These are phyloP conservation scores for Ophiostoma piceae DNA, from an alignment of 2,329 filamentous ascomycete species.

Conservation along the genomic window DNA sequence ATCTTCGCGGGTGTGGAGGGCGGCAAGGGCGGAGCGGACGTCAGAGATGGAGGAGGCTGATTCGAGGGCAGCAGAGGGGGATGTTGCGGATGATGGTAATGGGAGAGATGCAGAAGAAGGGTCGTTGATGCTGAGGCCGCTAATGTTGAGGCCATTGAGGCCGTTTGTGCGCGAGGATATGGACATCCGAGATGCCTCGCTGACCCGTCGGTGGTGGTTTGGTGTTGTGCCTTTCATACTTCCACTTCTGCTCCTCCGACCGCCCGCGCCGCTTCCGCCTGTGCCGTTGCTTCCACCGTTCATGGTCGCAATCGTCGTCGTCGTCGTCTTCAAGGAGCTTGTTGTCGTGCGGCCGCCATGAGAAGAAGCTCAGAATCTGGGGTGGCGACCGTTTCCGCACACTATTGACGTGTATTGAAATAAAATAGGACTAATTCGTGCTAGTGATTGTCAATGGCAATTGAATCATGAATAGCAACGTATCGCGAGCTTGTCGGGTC, in stretches of 20 bases:
- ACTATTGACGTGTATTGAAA: neutral
- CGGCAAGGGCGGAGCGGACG: constrained; percentile 69
- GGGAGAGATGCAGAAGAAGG: neutral
- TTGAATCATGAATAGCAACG: neutral
- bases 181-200: neutral
- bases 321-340: constrained; percentile 3
- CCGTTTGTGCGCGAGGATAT: neutral
- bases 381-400: neutral
- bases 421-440: neutral
- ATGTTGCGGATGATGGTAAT: neutral
- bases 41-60: constrained; percentile 71
- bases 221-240: neutral
- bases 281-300: neutral
- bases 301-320: constrained; percentile 7
- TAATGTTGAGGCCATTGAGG: neutral
- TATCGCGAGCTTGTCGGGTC: neutral
- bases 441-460: neutral
- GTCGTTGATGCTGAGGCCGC: neutral
- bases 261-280: neutral
- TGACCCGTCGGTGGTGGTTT: constrained; percentile 1
- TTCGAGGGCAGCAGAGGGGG: constrained; percentile 44
- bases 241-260: neutral
- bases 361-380: neutral
- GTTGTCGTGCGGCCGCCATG: constrained; percentile 10
- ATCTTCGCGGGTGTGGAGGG: constrained; percentile 71